Conservation (phyloP, 176 grass and related monocot species). For the Bonia amplexicaulis region DNA sequence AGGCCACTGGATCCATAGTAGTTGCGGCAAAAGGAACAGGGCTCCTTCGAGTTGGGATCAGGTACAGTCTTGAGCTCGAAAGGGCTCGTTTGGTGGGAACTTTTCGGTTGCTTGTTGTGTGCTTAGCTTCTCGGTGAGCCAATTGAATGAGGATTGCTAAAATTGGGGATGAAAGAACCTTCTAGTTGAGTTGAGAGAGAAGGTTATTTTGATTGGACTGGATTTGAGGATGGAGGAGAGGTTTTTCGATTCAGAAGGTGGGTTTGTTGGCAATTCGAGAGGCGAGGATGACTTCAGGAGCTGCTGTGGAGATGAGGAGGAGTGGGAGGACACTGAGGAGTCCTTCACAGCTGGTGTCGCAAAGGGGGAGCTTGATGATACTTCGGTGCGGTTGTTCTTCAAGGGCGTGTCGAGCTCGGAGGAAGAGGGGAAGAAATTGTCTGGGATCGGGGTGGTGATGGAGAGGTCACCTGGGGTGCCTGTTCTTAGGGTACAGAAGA, state of each 20-base stretch:
- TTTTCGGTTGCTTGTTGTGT: conserved; percentile 6
- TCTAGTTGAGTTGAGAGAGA: neutral
- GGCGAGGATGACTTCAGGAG: conserved; percentile 76
- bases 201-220: neutral
- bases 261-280: neutral
- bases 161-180: neutral
- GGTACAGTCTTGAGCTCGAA: conserved; percentile 16
- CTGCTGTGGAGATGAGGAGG: conserved; percentile 78
- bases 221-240: conserved; percentile 38
- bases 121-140: neutral
- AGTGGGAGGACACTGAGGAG: conserved; percentile 96
- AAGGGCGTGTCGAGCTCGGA: conserved; percentile 74
- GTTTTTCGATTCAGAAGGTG: neutral
- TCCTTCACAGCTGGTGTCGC: conserved; percentile 52
- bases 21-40: conserved; percentile 28
- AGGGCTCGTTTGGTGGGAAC: conserved; percentile 31
- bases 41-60: conserved; percentile 11
- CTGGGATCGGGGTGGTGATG: conserved; percentile 97
- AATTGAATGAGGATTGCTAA: neutral
- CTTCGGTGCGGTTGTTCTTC: conserved; percentile 78
- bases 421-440: conserved; percentile 38
- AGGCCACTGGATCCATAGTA: neutral
- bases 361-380: conserved; percentile 69
- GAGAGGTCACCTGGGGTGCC: conserved; percentile 56
- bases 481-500: conserved; percentile 76